Evolutionary conservation across 2,329 filamentous ascomycete genomes (phyloP).

Genomic region (Calonectria crousiana): DNA sequence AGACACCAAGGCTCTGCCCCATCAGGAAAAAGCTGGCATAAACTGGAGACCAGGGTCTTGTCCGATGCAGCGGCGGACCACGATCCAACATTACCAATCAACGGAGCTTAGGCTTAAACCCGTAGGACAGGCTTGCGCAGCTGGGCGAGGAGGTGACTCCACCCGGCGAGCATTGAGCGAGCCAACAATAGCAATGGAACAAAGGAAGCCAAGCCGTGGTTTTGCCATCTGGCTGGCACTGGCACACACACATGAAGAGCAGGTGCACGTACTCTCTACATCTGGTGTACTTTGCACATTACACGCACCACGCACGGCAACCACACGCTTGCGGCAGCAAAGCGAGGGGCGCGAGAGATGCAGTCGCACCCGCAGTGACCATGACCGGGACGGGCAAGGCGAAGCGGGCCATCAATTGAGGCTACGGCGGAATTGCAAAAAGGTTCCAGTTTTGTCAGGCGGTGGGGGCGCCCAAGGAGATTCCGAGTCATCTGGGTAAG

Average conservation of each 20-base stretch:
- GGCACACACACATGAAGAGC: neutral
- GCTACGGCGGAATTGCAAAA: slow-evolving; percentile 3
- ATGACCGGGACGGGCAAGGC: neutral
- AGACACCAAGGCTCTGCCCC: slow-evolving; percentile 14
- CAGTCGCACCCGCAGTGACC: neutral
- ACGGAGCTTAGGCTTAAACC: slow-evolving; percentile 25
- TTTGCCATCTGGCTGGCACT: slow-evolving; percentile 26
- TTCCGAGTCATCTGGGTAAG: slow-evolving; percentile 31
- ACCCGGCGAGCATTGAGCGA: neutral
- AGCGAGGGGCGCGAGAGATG: neutral
- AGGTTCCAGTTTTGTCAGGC: slow-evolving; percentile 18
- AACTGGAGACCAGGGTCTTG: slow-evolving; percentile 3
- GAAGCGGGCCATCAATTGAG: neutral
- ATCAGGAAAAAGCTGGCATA: slow-evolving; percentile 13
- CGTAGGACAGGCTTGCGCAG: neutral
- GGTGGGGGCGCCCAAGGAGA: slow-evolving; percentile 9
- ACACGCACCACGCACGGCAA: neutral
- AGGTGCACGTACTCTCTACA: neutral
- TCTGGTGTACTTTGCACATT: no score
- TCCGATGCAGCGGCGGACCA: slow-evolving; percentile 2
- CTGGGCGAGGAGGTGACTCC: neutral
- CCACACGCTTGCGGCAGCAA: neutral
- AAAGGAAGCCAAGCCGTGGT: neutral
- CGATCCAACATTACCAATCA: slow-evolving; percentile 29
- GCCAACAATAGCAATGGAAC: neutral